phyloP scores from a whole-genome alignment of 108 stramenopile species.

The Nitzschia inconspicua region DNA sequence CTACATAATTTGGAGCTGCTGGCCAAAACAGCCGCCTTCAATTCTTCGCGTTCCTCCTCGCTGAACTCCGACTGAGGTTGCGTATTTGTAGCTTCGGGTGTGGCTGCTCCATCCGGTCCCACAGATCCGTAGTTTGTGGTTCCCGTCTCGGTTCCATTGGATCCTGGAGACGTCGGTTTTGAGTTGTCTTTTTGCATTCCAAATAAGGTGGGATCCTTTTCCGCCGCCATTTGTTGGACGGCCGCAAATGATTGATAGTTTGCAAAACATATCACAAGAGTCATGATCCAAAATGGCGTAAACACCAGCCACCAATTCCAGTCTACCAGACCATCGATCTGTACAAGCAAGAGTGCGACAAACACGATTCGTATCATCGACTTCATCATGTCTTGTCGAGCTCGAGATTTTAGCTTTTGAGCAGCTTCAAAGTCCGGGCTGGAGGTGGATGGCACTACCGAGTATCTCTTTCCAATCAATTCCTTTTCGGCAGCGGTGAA shows the following conservation, averaged over 20 bases:
- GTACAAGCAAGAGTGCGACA: constrained; percentile 50
- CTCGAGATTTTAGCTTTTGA: constrained; percentile 43
- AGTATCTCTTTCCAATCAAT: constrained; percentile 55
- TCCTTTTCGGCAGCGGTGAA: constrained; percentile 72
- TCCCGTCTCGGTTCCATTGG: constrained; percentile 14
- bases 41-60: constrained; percentile 79
- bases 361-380: constrained; percentile 55
- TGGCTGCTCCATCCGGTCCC: constrained; percentile 39
- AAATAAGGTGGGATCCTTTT: constrained; percentile 67
- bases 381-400: constrained; percentile 66
- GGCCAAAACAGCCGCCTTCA: constrained; percentile 66
- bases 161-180: neutral
- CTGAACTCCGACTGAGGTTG: constrained; percentile 26
- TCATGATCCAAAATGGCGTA: constrained; percentile 66
- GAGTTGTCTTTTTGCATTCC: constrained; percentile 17
- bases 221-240: constrained; percentile 50
- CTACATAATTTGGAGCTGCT: constrained; percentile 56
- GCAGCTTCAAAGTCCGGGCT: constrained; percentile 66
- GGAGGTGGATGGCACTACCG: constrained; percentile 64
- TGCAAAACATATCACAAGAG: constrained; percentile 44
- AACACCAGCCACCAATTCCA: constrained; percentile 91
- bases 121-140: constrained; percentile 49
- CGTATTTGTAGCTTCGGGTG: constrained; percentile 15
- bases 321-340: constrained; percentile 51
- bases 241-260: constrained; percentile 64